Base-by-base conservation (phyloP, 192 early-diverging fungal genomes). In the Coemansia sp. region DNA sequence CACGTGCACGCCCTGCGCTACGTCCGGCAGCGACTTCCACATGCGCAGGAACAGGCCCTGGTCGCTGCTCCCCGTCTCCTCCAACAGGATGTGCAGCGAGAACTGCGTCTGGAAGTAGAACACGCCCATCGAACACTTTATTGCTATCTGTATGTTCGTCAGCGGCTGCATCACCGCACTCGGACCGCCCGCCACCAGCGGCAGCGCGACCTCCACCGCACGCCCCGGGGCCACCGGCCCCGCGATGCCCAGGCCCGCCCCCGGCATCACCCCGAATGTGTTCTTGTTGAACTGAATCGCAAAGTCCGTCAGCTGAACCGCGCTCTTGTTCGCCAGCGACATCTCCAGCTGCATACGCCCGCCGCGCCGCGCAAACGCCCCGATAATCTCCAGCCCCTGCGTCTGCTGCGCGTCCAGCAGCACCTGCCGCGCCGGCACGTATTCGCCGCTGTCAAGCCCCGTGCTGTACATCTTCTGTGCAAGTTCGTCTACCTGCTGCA, bases 211-310 rank as follows among this genome's bases (percentile, higher is more conserved):
- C 19, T 84, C 83, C 5, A 60, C 52, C 4, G 67, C 58, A 35
- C 72, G 59, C 61, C 78, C 80, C 1, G 87, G 80, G 45, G 64
- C 43, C 11, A 77, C 49, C 16, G n/a, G n/a, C n/a, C 63, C 53
- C 10, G 60, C 66, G 12, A 82, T 67, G 16, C 66, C 61, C 6
- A 90, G 73, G 5, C 79, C 60, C 8, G 69, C 38, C 16, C 68
- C 66, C 18, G 88, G 85, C 53, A 69, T 67, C 4, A 91, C 43
- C 5, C 86, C 85, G 46, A 80, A 90, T 6, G 83, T 88, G 76
- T 91, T 91, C 60, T 88, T 88, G 83, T 91, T 91, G 77, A 91
- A 89, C 60, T 88, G 86, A 21, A 91, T 88, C 0, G 87, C 90
- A 77, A 87, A 86, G 62, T 86, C 84, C 19, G 67, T 64, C 32